Percentiles rank a stretch among this genome's conserved stretches.
Conservation (phyloP, 75 land plant genomes). For the Picea glauca region DNA sequence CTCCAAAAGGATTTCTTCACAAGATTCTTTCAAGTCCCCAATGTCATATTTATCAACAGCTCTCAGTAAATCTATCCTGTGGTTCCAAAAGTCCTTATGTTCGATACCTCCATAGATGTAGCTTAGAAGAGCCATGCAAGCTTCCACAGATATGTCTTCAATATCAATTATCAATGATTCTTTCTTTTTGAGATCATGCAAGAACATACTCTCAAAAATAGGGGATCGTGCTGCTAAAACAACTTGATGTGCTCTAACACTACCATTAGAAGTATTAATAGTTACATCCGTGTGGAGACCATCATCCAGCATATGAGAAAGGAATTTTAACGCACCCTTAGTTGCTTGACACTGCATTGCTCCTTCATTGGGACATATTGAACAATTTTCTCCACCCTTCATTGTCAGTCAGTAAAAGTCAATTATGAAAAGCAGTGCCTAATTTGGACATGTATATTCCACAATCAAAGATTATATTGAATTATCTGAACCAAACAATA, state of each 20-base stretch:
- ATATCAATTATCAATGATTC: too few relatives aligned
- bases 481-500: too few relatives aligned
- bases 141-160: too few relatives aligned
- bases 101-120: constrained; percentile 43
- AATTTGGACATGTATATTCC: too few relatives aligned
- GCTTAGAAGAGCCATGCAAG: too few relatives aligned
- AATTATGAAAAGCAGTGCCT: too few relatives aligned
- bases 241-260: constrained; percentile 65
- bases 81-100: constrained; percentile 63
- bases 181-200: constrained; percentile 20
- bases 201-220: constrained; percentile 76
- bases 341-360: too few relatives aligned
- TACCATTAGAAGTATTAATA: constrained; percentile 56
- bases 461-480: too few relatives aligned
- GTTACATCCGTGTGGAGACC: constrained; percentile 72
- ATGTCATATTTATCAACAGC: constrained; percentile 78
- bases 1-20: too few relatives aligned
- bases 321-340: constrained; percentile 39
- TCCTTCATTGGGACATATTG: constrained; percentile 42
- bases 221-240: constrained; percentile 71
- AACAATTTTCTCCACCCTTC: constrained; percentile 53
- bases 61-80: constrained; percentile 48
- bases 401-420: too few relatives aligned
- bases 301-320: constrained; percentile 69
- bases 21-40: too few relatives aligned